Evolutionary conservation across 805 yeast genomes (phyloP), one percentile per base, ranked within the genome.

Genomic region (Nakazawaea wickerhamii): DNA sequence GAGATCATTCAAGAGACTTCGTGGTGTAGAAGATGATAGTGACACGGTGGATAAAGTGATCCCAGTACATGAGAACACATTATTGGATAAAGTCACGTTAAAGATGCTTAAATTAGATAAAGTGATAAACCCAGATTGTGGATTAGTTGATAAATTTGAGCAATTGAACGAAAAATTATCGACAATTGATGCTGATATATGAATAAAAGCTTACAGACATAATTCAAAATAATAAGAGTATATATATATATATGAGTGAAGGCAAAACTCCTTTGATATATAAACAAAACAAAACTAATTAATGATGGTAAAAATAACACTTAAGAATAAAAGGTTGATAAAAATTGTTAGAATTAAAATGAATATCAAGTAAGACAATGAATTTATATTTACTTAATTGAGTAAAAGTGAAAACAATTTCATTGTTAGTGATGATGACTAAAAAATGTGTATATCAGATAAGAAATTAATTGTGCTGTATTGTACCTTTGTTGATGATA

Each of bases 61-160:
- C 26, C 26, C 26, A 23, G 26, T 10, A 4, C 14, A 26, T 21
- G 32, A 27, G 7, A 46, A 28, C 21, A 6, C 14, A 9, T 7
- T 13, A 9, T 2, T 48, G 13, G 47, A 44, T 22, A 35, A 38
- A 8, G 46, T 56, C 3, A 45, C 49, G 14, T 41, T 46, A 34
- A 49, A 53, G 23, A 38, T 59, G 19, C 34, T 37, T 14, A 38
- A 48, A 5, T 41, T 60, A 41, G 48, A 47, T 17, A 45, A 38
- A 14, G 39, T 51, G 9, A 45, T 49, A 27, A 52, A 55, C 43
- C 61, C 58, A 3, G 51, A 49, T 21, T 45, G 35, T 33, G 62
- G 62, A 2, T 41, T 59, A 9, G 25, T 58, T 35, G 51, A 52
- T 27, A 59, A 57, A 36, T 44, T 67, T 10, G 50, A 56, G 32